Conservation (phyloP, 345 rosid species). For the Xanthoceras sorbifolium region DNA sequence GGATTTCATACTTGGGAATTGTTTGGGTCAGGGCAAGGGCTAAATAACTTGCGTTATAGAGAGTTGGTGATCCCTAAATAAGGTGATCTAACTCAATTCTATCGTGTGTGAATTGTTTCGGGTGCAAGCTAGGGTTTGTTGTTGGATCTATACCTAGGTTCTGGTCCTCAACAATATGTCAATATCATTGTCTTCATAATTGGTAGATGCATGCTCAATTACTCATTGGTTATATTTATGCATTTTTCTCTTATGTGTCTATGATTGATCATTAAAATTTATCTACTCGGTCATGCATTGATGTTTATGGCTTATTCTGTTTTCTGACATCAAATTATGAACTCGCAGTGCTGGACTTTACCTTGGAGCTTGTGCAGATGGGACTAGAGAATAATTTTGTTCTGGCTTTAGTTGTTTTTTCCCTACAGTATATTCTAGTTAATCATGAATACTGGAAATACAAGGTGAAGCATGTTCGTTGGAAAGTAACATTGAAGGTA, state of each 20-base stretch:
- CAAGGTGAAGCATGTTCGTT: constrained; percentile 63
- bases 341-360: constrained; percentile 82
- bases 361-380: constrained; percentile 72
- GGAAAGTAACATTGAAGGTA: constrained; percentile 87
- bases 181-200: not conserved
- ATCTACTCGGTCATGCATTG: not conserved
- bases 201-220: not conserved
- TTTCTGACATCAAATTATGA: constrained; percentile 30
- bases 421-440: constrained; percentile 77
- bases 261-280: not conserved
- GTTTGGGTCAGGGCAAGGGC: too few species aligned
- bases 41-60: too few species aligned
- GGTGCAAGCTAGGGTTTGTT: too few species aligned
- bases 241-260: not conserved
- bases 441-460: constrained; percentile 87
- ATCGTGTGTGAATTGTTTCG: too few species aligned
- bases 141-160: too few species aligned
- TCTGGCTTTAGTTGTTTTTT: constrained; percentile 65
- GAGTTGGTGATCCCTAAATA: too few species aligned
- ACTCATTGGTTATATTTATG: not conserved
- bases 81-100: too few species aligned
- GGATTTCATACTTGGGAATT: too few species aligned
- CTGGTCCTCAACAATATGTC: too few species aligned
- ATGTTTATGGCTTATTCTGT: not conserved
- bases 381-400: constrained; percentile 72